Evolutionary conservation across 169 alveolate species (phyloP).

Genomic region (Plasmodium knowlesi): DNA sequence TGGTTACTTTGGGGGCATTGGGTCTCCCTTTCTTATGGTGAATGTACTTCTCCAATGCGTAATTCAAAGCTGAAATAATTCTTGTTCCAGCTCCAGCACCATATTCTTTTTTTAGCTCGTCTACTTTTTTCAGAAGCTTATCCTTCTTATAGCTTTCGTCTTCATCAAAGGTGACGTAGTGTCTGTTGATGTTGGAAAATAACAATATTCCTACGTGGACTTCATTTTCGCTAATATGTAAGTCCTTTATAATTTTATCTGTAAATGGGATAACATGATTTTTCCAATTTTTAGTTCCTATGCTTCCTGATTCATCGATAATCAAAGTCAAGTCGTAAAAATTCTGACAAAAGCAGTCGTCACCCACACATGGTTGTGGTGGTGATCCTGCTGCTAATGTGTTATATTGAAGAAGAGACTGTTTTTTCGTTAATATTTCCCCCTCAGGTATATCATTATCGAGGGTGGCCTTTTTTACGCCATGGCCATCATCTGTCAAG

Average conservation of each 20-base stretch:
- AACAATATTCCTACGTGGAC: conserved; percentile 66
- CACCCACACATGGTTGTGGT: conserved; percentile 47
- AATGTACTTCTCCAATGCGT: conserved; percentile 44
- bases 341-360: conserved; percentile 54
- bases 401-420: conserved; percentile 36
- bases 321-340: conserved; percentile 71
- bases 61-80: conserved; percentile 42
- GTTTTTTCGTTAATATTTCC: background rate
- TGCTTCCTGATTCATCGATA: conserved; percentile 71
- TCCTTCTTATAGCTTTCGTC: conserved; percentile 36
- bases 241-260: conserved; percentile 36
- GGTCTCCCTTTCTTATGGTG: conserved; percentile 20
- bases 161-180: conserved; percentile 37
- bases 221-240: conserved; percentile 37
- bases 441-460: conserved; percentile 3
- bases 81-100: conserved; percentile 22
- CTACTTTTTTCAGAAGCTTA: conserved; percentile 48
- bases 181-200: conserved; percentile 27
- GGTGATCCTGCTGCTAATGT: background rate
- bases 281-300: conserved; percentile 25
- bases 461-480: background rate
- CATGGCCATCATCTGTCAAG: background rate
- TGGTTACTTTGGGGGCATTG: conserved; percentile 68
- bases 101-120: conserved; percentile 34
- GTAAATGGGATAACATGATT: conserved; percentile 60